phyloP scores from a whole-genome alignment of 169 alveolate species.

The Plasmodium cynomolgi region DNA sequence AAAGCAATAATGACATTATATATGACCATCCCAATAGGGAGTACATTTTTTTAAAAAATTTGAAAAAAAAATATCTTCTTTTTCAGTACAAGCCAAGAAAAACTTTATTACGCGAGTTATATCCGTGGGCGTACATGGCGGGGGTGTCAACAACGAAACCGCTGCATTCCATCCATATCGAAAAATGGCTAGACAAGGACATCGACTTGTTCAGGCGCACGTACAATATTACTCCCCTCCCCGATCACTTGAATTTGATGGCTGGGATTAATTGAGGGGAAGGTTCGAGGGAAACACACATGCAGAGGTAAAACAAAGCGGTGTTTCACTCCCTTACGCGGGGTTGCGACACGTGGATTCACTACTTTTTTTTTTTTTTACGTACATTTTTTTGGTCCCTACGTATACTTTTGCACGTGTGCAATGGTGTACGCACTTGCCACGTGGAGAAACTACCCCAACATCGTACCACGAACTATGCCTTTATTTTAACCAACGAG shows the following conservation, averaged over 20 bases:
- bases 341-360: neutral
- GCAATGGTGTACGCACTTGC: neutral
- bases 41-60: slow-evolving; percentile 54
- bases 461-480: neutral
- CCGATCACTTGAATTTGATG: slow-evolving; percentile 46
- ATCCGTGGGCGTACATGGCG: slow-evolving; percentile 75
- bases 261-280: slow-evolving; percentile 70
- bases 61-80: slow-evolving; percentile 45
- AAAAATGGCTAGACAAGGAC: slow-evolving; percentile 74
- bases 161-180: slow-evolving; percentile 67
- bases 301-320: neutral
- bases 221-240: slow-evolving; percentile 66
- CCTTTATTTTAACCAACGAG: neutral
- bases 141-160: slow-evolving; percentile 57
- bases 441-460: neutral
- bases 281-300: neutral
- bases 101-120: slow-evolving; percentile 20
- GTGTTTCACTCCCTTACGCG: neutral
- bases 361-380: neutral
- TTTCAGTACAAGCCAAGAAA: slow-evolving; percentile 74
- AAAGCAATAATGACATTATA: slow-evolving; percentile 35
- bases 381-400: slow-evolving; percentile 4
- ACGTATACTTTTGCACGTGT: neutral
- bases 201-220: slow-evolving; percentile 54
- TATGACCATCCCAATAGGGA: slow-evolving; percentile 56